A percentile compares a stretch with the other conserved stretches of the same genome.
Conservation (phyloP, 352 stramenopile genomes). For the Phytopythium montanum region DNA sequence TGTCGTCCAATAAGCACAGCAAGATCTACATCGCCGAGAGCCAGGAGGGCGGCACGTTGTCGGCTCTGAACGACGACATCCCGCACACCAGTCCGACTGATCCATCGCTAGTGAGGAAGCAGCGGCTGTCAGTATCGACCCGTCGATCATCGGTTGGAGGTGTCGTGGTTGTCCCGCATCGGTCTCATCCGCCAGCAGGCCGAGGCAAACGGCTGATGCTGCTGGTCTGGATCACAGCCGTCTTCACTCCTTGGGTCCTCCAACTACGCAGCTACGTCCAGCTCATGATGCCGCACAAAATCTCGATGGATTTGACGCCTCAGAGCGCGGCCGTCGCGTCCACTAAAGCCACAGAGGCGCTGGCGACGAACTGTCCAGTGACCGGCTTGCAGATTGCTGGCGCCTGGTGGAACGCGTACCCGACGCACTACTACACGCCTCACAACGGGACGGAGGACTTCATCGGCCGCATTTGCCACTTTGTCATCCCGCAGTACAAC, state of each 20-base stretch:
- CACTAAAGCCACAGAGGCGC: background rate
- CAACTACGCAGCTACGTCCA: slow-evolving; percentile 19
- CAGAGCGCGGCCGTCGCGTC: background rate
- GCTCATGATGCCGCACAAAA: slow-evolving; percentile 16
- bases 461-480: slow-evolving; percentile 10
- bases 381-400: slow-evolving; percentile 2
- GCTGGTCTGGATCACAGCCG: slow-evolving; percentile 11
- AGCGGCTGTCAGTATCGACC: background rate
- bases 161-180: background rate
- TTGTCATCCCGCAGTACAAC: slow-evolving; percentile 23
- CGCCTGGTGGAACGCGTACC: slow-evolving; percentile 13
- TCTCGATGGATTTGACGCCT: slow-evolving; percentile 8
- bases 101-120: background rate
- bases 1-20: slow-evolving; percentile 4
- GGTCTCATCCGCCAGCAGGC: background rate
- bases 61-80: too few species aligned
- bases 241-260: slow-evolving; percentile 11
- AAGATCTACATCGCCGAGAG: background rate
- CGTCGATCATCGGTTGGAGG: background rate
- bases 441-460: background rate
- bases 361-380: background rate
- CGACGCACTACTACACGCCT: slow-evolving; percentile 14
- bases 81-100: too few species aligned
- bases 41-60: too few species aligned
- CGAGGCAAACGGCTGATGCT: slow-evolving; percentile 4